These are phyloP conservation scores for Canavalia ensiformis DNA, from an alignment of 306 rosid genomes.

Conservation along the genomic window DNA sequence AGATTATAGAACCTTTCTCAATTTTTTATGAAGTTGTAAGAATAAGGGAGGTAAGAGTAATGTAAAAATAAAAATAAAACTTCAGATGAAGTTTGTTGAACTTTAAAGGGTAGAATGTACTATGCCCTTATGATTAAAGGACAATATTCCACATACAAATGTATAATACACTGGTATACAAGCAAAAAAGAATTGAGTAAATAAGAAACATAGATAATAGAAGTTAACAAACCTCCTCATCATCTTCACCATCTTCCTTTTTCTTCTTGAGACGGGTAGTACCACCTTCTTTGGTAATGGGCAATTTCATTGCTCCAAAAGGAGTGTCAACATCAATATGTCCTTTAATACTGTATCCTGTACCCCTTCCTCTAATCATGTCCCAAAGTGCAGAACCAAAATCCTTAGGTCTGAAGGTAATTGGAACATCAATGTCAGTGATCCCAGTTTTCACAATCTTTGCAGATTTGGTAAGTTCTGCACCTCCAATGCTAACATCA, in stretches of 20 bases:
- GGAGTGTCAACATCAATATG: slow-evolving; percentile 80
- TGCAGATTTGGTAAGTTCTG: slow-evolving; percentile 66
- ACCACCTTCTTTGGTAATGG: slow-evolving; percentile 78
- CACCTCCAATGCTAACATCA: slow-evolving; percentile 74
- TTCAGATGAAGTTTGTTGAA: too few species aligned
- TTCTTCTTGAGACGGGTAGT: slow-evolving; percentile 79
- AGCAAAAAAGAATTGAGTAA: background rate
- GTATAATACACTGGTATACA: background rate
- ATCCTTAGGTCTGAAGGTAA: slow-evolving; percentile 85
- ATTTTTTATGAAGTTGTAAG: too few species aligned
- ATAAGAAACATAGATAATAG: background rate
- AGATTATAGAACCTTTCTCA: too few species aligned
- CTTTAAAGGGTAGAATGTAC: too few species aligned
- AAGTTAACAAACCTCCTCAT: slow-evolving; percentile 57
- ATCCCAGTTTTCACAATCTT: slow-evolving; percentile 63
- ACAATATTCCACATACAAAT: background rate
- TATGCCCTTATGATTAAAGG: background rate
- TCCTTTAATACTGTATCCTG: slow-evolving; percentile 76
- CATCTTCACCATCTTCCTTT: slow-evolving; percentile 63
- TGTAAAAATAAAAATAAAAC: too few species aligned
- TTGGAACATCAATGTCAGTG: slow-evolving; percentile 66
- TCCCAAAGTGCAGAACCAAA: slow-evolving; percentile 91
- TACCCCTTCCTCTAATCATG: slow-evolving; percentile 85
- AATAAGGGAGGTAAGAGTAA: too few species aligned
- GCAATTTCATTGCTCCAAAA: slow-evolving; percentile 84